These are phyloP conservation scores for Malus sieversii DNA, from an alignment of 306 rosid genomes.

Conservation along the genomic window DNA sequence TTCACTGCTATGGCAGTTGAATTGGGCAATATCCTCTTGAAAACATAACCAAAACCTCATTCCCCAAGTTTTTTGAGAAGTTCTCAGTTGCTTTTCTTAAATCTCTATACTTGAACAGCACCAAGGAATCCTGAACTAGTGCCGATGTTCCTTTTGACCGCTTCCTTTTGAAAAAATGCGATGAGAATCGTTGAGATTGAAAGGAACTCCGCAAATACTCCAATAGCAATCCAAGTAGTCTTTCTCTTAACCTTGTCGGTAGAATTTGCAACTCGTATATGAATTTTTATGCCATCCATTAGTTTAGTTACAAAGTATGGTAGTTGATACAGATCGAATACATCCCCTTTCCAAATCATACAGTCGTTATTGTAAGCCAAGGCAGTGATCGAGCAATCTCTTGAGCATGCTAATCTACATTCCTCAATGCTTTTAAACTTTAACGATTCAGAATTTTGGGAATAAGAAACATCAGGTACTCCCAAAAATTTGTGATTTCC, in stretches of 20 bases:
- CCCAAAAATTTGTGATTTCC: too few relatives aligned
- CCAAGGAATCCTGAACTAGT: background rate
- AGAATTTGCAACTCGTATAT: background rate
- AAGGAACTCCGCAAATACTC: background rate
- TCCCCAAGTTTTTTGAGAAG: background rate
- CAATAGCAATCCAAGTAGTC: background rate
- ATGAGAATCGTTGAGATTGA: background rate
- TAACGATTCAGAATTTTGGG: too few relatives aligned
- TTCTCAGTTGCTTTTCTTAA: background rate
- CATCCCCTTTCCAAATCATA: background rate
- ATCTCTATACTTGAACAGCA: background rate
- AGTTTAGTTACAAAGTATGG: too few relatives aligned
- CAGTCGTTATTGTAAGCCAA: background rate
- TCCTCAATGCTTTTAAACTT: background rate
- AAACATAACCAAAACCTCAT: background rate
- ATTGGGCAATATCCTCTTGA: background rate
- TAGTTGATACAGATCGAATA: background rate
- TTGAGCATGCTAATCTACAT: background rate
- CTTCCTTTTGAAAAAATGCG: background rate
- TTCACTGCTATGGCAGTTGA: background rate
- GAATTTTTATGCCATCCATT: background rate
- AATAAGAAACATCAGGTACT: too few relatives aligned
- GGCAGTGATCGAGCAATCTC: constrained; percentile 2
- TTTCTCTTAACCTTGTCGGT: background rate
- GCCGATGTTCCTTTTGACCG: too few relatives aligned